Base-by-base conservation (phyloP, 257 asterid genomes). In the Petunia secreta region DNA sequence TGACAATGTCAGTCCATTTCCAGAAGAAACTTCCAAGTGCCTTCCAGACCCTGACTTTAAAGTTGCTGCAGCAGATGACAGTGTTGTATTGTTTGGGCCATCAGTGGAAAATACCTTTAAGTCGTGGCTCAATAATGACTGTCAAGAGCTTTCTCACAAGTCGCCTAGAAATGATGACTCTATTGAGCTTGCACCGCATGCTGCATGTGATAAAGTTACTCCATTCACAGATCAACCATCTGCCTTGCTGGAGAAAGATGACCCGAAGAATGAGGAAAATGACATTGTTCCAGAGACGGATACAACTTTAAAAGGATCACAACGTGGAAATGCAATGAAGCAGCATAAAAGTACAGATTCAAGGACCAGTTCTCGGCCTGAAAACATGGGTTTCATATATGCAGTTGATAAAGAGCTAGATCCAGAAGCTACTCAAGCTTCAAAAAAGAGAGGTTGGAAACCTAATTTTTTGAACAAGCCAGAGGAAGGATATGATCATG, bases 401-500 rank as follows among this genome's bases (percentile, higher is more conserved):
- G 64, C 77, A 10, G 81, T 63, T 50, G 34, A 39, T 11, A 54
- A n/a, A 52, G 52, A 48, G 40, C 43, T 38, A 25, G 54, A 65
- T 55, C 15, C 73, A 55, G 67, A 66, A 78, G 73, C 69, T 34
- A 58, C 59, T 38, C 75, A 40, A 16, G 65, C 67, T 64, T 46
- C 74, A 60, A 74, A 16, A 73, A 77, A 48, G 66, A 77, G 81
- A 64, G 85, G 66, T 50, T 64, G 82, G 63, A 57, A 54, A 43
- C 81, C 85, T 25, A 76, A 67, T 53, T 77, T 63, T 77, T 41
- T 80, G 73, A 58, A 38, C 6, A 69, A 69, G 44, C 83, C 83
- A 68, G 82, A 79, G 77, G 82, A 79, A 65, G 82, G 80, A 48
- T 77, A 77, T 14, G 80, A 60, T 41, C 71, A 77, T 58, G 69